A percentile compares a stretch with the other conserved stretches of the same genome.
Conservation (phyloP, 176 grass and related monocot genomes). For the Areca catechu region DNA sequence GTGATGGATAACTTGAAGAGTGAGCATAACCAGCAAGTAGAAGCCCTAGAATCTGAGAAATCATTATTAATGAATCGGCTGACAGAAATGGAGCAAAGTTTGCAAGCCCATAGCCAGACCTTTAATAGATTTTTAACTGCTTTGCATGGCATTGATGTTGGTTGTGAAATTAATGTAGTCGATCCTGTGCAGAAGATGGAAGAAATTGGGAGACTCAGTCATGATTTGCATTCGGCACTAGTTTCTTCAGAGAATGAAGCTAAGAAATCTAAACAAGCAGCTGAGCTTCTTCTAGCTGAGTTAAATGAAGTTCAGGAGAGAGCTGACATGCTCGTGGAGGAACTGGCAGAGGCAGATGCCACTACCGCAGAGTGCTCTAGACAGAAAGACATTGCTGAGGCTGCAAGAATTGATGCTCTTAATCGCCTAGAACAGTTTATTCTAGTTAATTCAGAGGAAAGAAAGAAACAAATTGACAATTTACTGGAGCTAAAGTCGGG, state of each 20-base stretch:
- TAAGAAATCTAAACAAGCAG: constrained; percentile 60
- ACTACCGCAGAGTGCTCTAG: constrained; percentile 36
- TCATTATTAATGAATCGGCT: constrained; percentile 45
- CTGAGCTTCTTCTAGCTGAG: constrained; percentile 75
- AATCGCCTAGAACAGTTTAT: constrained; percentile 42
- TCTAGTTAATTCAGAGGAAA: constrained; percentile 35
- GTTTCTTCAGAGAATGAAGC: constrained; percentile 59
- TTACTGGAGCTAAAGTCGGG: constrained; percentile 53
- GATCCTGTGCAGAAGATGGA: constrained; percentile 72
- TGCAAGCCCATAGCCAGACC: constrained; percentile 38
- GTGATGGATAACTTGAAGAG: constrained; percentile 39
- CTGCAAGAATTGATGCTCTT: constrained; percentile 57
- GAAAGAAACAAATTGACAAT: constrained; percentile 51
- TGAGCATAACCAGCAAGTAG: constrained; percentile 49
- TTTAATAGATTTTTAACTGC: constrained; percentile 46
- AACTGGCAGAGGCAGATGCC: constrained; percentile 56
- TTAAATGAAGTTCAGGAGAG: constrained; percentile 94
- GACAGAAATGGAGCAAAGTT: constrained; percentile 46
- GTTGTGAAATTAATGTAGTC: constrained; percentile 27
- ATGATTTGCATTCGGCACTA: constrained; percentile 32
- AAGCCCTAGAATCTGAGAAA: constrained; percentile 77
- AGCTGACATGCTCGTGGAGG: constrained; percentile 81
- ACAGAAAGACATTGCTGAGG: constrained; percentile 37
- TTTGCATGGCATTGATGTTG: constrained; percentile 47
- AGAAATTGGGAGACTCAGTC: constrained; percentile 35